Evolutionary conservation across 495 filamentous ascomycete species (phyloP), one percentile per base, ranked within the genome.

Genomic region (Podospora anserina): DNA sequence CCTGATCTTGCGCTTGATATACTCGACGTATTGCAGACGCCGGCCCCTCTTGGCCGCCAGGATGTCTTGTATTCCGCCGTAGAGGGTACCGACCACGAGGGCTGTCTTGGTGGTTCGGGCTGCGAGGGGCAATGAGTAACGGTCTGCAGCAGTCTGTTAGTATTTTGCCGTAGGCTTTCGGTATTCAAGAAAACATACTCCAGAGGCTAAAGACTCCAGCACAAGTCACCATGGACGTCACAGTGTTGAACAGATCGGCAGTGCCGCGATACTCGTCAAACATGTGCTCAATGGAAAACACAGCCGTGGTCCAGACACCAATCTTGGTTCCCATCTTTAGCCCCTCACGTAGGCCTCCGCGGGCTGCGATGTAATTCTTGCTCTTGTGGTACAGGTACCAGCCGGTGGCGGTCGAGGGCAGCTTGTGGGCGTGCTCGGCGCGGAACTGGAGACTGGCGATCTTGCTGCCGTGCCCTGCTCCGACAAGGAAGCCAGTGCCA

Each of bases 361-460:
- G 84, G 61, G 89, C 85, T 5, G 89, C 80, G 66, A 91, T 86
- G 80, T 98, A 97, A 77, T 97, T 97, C 80, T 98, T 98, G 73
- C 87, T 92, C 79, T 97, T 97, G 79, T 98, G 96, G 76, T 99
- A 99, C 30, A 97, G 87, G 76, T 92, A 99, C 95, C 95, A 99
- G 32, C 92, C 95, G 7, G 86, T 86, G 26, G 89, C 87, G n/a
- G 87, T 86, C 5, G 81, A 88, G 23, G 95, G 95, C 59, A 96
- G 87, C 71, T 93, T 89, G 81, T 99, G 95, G 23, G 95, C 91
- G 74, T 99, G 96, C 80, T 99, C 77, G 20, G 95, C 95, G 63
- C 94, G 90, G 79, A 97, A 99, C 61, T 88, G 88, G 54, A 96
- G 83, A 44, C 88, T 88, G 18, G 92, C 87, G 70, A 82, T 87